Evolutionary conservation across 106 monocot species (phyloP), one percentile per base, ranked within the genome.

Genomic region (Posidonia australis): DNA sequence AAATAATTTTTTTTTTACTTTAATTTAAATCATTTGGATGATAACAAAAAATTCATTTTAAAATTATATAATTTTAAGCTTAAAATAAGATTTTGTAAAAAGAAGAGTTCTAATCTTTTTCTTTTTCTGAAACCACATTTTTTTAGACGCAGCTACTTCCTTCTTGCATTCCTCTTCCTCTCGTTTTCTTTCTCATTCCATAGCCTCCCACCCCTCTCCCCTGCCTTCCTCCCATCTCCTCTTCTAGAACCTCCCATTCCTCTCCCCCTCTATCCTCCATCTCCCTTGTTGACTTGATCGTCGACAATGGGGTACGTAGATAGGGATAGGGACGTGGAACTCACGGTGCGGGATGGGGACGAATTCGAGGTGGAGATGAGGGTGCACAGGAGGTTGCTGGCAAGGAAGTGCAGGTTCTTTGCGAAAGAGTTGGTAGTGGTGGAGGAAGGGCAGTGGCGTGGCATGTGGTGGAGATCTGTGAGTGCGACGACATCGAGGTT

Each of bases 401-500:
- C 70, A 3, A 62, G 26, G 13, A 57, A 55, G 59, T 70, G 81
- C 60, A 30, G 74, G 64, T 77, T 73, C 60, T 80, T 80, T 36
- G 67, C 29, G 28, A 72, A 72, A 60, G 75, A 76, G 63, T 49
- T 78, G 46, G 55, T 41, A 47, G 45, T 21, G 69, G 28, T 30
- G 53, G 52, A 72, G 59, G 72, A 47, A 24, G 57, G n/a, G 21
- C 56, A 14, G n/a, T n/a, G n/a, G n/a, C n/a, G n/a, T 19, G 53
- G 18, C 45, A 63, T 26, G 58, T 36, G 41, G 78, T 79, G 26
- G 56, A 59, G 28, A 46, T 58, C 44, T 59, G 58, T 32, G 58
- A 59, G 41, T 81, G 81, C 66, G 78, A 86, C 31, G 85, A 86
- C 24, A 78, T 76, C 48, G 83, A 78, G 67, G 73, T n/a, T n/a